These are phyloP conservation scores for Syzygium aqueum DNA, from an alignment of 345 rosid species.

Conservation along the genomic window DNA sequence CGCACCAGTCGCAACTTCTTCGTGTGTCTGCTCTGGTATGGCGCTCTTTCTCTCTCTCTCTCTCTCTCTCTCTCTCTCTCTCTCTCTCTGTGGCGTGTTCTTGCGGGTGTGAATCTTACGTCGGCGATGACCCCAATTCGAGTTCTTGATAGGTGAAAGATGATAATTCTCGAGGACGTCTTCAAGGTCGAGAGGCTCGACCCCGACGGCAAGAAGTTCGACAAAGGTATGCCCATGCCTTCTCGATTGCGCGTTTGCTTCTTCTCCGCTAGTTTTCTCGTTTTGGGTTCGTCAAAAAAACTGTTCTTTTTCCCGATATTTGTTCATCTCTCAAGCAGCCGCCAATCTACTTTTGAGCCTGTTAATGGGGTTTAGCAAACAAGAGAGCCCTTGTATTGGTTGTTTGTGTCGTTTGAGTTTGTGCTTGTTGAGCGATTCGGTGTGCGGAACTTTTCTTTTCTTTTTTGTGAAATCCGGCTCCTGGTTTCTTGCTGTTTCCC, in stretches of 20 bases:
- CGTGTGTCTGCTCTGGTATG: background rate
- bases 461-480: background rate
- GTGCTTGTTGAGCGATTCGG: background rate
- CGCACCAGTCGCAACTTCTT: background rate
- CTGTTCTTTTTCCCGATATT: background rate
- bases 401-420: background rate
- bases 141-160: background rate
- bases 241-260: background rate
- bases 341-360: background rate
- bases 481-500: background rate
- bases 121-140: background rate
- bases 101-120: background rate
- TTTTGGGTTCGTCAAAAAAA: background rate
- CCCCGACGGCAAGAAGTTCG: slow-evolving; percentile 81
- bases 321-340: background rate
- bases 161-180: slow-evolving; percentile 51
- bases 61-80: background rate
- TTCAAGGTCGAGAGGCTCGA: slow-evolving; percentile 48
- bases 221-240: slow-evolving; percentile 39
- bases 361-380: background rate
- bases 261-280: background rate
- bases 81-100: background rate
- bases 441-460: background rate
- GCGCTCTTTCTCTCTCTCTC: background rate
- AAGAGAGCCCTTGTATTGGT: background rate